Evolutionary conservation across 306 rosid genomes (phyloP).

Genomic region (Geum urbanum): DNA sequence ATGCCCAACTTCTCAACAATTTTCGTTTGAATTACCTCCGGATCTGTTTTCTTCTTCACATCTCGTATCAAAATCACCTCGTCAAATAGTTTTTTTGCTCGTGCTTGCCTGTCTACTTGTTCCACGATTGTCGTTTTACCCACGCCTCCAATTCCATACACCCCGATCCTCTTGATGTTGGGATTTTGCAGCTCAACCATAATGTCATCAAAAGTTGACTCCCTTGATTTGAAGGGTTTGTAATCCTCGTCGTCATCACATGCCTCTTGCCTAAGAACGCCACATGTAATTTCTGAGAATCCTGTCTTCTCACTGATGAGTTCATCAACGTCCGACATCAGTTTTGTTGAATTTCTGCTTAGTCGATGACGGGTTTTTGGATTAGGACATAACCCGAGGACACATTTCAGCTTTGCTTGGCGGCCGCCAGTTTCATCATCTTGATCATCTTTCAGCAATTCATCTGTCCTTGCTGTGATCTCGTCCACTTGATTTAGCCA

Average conservation of each 20-base stretch:
- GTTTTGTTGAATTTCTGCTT: background rate
- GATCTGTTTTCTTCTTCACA: too few relatives aligned
- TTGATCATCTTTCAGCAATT: background rate
- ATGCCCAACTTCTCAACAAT: slow-evolving; percentile 18
- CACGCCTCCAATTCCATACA: slow-evolving; percentile 17
- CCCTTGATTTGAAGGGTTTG: too few relatives aligned
- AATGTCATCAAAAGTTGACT: background rate
- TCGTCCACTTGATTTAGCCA: background rate
- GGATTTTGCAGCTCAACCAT: background rate
- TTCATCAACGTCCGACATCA: background rate
- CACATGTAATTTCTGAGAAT: background rate
- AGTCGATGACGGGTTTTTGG: background rate
- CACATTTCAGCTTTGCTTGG: background rate
- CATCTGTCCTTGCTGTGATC: too few relatives aligned
- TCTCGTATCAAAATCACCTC: too few relatives aligned
- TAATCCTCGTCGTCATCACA: too few relatives aligned
- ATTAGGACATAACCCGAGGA: background rate
- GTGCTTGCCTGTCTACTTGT: background rate
- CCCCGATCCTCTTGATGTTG: background rate
- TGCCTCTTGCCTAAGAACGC: background rate
- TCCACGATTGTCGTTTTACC: too few relatives aligned
- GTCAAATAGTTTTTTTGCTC: background rate
- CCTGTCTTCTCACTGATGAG: background rate
- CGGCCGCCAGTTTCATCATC: too few relatives aligned
- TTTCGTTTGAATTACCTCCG: slow-evolving; percentile 18